Evolutionary conservation across 2,329 filamentous ascomycete genomes (phyloP), one percentile per base, ranked within the genome.

Genomic region (Penicillium sp.): DNA sequence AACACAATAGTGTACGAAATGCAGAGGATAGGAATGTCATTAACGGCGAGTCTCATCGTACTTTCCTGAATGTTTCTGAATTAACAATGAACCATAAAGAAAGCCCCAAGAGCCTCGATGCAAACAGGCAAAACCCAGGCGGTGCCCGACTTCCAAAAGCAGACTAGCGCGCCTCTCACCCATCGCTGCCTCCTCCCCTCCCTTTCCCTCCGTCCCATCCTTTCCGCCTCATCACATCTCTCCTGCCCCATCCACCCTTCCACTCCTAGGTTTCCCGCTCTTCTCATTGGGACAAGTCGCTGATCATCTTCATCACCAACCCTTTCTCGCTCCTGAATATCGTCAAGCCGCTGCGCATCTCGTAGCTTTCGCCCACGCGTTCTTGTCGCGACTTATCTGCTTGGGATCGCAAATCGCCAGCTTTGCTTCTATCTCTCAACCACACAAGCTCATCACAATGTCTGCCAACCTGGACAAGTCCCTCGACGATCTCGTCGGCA

Each of bases 391-490:
- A 58, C 60, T 62, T 53, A 12, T 54, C 37, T 57, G 10, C 34
- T 50, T 60, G 25, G 48, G 52, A 59, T 25, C 55, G 49, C 58
- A 60, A 63, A 60, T 50, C 38, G 59, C 59, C 66, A 62, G 59
- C 62, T 61, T 64, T 54, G 48, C 55, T 45, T 45, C 34, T 49
- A 42, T 59, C 20, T 63, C 15, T 63, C 58, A 45, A 45, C 37
- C 28, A 35, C 45, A 41, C 41, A 43, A 63, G 45, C 39, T 61
- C 58, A 48, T 59, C 65, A 89, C 71, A 69, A 96, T 96, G 92
- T 91, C 92, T 83, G 89, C 87, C 83, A 97, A 97, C 83, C 90
- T 99, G 75, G 92, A 97, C 79, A 89, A 96, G 83, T 93, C 92
- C 82, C 91, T 99, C 69, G 95, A 98, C 78, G 92, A 97, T 82